Base-by-base conservation (phyloP, 169 alveolate species). In the Babesia gibsoni region DNA sequence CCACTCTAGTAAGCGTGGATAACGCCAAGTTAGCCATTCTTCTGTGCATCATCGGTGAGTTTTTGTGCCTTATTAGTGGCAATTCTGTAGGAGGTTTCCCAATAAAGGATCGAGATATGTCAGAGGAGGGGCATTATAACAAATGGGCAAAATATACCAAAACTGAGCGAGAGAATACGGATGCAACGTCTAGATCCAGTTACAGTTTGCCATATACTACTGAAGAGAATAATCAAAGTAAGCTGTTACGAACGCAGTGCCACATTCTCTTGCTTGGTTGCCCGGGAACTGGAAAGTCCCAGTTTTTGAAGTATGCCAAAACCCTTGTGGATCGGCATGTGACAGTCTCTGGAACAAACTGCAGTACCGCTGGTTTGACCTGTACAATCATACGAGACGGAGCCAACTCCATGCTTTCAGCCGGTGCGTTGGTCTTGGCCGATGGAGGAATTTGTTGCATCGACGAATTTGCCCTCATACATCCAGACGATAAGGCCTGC, bases 231-330 rank as follows among this genome's bases (percentile, higher is more conserved):
- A 52, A 72, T 41, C 22, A 22, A 23, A 39, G 45, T 20, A 63
- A 46, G 33, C n/a, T 54, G 22, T 18, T 43, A 33, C 59, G 91
- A 22, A 74, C 91, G 0, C 73, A 81, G 42, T 87, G 92, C 48
- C 98, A 96, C 73, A 64, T 94, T 35, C 78, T 96, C 23, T 78
- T 95, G 37, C 90, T 96, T 35, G 99, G 99, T 0, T 97, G 93
- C 53, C 98, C 99, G 6, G 98, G 98, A 7, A 93, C 97, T 1
- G 99, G 99, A 33, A 96, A 96, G 83, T 92, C 98, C 25, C 92
- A 91, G 46, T 70, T 96, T 37, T 82, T 96, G 36, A 79, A 73
- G 50, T 88, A 89, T 41, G 96, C 96, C 10, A 66, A 77, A 16
- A 82, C 83, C 52, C 64, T 92, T 1, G 70, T 91, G 20, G 49